Conservation (phyloP, 495 filamentous ascomycete genomes). For the Chaetomium fimeti region DNA sequence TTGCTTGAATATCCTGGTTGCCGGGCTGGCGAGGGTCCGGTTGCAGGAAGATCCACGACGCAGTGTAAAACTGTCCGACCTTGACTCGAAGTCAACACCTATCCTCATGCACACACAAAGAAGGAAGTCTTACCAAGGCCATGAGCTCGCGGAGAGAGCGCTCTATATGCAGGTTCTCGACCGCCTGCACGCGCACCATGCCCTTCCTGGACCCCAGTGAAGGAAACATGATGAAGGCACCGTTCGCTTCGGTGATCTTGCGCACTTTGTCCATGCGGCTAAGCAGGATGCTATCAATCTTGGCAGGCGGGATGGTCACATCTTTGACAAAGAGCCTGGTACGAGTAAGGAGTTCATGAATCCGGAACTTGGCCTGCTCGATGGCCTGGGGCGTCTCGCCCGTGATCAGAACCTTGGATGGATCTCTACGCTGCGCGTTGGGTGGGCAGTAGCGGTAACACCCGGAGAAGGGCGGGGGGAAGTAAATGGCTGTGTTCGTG, state of each 20-base stretch:
- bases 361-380: conserved; percentile 78
- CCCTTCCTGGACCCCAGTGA: conserved; percentile 75
- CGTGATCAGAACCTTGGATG: conserved; percentile 90
- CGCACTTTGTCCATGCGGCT: conserved; percentile 91
- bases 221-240: conserved; percentile 88
- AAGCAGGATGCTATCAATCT: conserved; percentile 90
- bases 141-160: conserved; percentile 92
- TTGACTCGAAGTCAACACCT: conserved; percentile 43
- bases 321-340: conserved; percentile 90
- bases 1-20: conserved; percentile 72
- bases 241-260: conserved; percentile 96
- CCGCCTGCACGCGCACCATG: conserved; percentile 82
- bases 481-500: conserved; percentile 95
- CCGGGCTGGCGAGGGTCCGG: conserved; percentile 65
- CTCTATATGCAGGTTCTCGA: conserved; percentile 88
- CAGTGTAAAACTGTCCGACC: conserved; percentile 97
- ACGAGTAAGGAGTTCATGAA: conserved; percentile 72
- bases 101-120: not conserved
- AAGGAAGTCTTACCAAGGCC: conserved; percentile 64
- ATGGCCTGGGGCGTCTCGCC: conserved; percentile 79
- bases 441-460: conserved; percentile 85
- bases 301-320: conserved; percentile 76
- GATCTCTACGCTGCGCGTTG: conserved; percentile 72
- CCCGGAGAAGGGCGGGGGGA: conserved; percentile 86
- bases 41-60: conserved; percentile 90